Conservation (phyloP, 2,329 filamentous ascomycete genomes). For the Trichoderma pleuroti region DNA sequence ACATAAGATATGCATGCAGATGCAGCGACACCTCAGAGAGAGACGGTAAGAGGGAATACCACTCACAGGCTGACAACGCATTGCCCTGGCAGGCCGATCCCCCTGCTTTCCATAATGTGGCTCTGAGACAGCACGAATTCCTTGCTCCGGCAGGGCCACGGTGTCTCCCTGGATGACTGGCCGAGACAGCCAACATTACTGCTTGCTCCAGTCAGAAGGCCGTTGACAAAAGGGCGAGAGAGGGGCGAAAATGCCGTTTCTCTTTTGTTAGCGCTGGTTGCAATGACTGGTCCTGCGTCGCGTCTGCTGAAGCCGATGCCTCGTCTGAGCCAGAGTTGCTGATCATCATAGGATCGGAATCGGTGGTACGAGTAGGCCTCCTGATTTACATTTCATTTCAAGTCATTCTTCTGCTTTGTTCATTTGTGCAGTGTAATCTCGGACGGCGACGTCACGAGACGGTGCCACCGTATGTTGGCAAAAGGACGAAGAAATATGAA, state of each 20-base stretch:
- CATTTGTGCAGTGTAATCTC: neutral
- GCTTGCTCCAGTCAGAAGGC: neutral
- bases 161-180: neutral
- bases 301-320: neutral
- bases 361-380: neutral
- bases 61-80: neutral
- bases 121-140: neutral
- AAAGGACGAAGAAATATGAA: neutral
- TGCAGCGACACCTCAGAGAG: neutral
- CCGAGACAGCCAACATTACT: slow-evolving; percentile 1
- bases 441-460: neutral
- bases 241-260: neutral
- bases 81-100: neutral
- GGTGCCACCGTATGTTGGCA: neutral
- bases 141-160: neutral
- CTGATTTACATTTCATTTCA: neutral
- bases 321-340: neutral
- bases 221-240: neutral
- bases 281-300: too few species aligned
- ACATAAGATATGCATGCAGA: too few species aligned
- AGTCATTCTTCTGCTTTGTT: neutral
- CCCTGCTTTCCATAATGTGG: neutral
- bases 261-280: too few species aligned
- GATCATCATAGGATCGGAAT: neutral
- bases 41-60: neutral